Evolutionary conservation across 768 basidiomycete genomes (phyloP).

Genomic region (Boletus huronensis): DNA sequence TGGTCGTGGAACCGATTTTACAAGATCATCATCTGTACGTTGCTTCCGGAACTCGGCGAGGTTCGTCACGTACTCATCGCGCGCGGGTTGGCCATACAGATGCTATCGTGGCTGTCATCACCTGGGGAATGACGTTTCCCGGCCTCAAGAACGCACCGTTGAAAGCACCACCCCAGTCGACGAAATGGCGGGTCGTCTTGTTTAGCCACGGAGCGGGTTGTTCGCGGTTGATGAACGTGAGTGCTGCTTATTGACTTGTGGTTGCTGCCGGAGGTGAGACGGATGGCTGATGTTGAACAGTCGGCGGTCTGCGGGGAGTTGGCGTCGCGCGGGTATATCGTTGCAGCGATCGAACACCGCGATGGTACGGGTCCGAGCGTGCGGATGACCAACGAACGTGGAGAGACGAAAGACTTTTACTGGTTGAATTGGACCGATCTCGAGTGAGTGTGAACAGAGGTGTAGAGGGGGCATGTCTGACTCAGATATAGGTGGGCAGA

Average conservation of each 20-base stretch:
- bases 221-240: conserved; percentile 37
- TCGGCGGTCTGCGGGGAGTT: conserved; percentile 42
- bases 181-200: conserved; percentile 39
- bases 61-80: background rate
- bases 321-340: conserved; percentile 44
- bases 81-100: conserved; percentile 8
- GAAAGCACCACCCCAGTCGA: conserved; percentile 8
- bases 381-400: conserved; percentile 18
- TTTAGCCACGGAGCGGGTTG: conserved; percentile 47
- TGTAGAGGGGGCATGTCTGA: background rate
- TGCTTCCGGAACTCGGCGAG: background rate
- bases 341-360: conserved; percentile 44
- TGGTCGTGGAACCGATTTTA: conserved; percentile 28
- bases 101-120: conserved; percentile 23
- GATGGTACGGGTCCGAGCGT: conserved; percentile 44
- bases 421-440: conserved; percentile 32
- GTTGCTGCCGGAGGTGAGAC: background rate
- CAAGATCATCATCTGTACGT: conserved; percentile 24
- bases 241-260: background rate
- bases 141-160: conserved; percentile 27
- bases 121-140: conserved; percentile 33
- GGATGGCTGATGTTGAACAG: background rate
- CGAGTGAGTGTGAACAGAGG: conserved; percentile 11
- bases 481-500: conserved; percentile 23
- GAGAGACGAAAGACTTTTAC: conserved; percentile 29